Percentiles rank a stretch among this genome's conserved stretches.
These are phyloP conservation scores for Hemisphaericaspora xylanilytica DNA, from an alignment of 1,139 yeast genomes.

Conservation along the genomic window DNA sequence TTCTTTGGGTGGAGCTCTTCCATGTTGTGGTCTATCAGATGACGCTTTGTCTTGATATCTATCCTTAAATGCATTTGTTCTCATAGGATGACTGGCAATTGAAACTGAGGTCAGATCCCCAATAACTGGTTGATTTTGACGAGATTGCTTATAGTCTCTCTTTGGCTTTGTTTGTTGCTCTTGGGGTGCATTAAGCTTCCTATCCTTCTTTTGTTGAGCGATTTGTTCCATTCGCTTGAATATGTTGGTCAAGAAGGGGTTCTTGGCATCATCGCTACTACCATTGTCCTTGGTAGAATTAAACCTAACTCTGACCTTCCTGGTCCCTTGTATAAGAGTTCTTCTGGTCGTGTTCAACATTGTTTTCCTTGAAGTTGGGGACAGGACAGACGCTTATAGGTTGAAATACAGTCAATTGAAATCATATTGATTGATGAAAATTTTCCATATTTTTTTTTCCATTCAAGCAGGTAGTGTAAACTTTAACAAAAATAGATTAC, in stretches of 20 bases:
- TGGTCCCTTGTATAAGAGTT: slow-evolving; percentile 5
- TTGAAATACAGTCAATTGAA: not conserved
- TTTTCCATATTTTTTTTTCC: not conserved
- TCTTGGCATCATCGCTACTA: not conserved
- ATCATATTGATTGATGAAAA: not conserved
- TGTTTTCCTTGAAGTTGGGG: not conserved
- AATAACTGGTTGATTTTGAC: not conserved
- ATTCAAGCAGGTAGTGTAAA: not conserved
- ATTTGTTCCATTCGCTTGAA: slow-evolving; percentile 37
- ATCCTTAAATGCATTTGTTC: not conserved
- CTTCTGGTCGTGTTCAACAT: slow-evolving; percentile 10
- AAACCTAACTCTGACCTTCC: slow-evolving; percentile 7
- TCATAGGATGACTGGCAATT: slow-evolving; percentile 1
- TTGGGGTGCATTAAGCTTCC: not conserved
- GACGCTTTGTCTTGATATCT: not conserved
- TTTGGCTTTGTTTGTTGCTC: not conserved
- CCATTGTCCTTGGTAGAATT: slow-evolving; percentile 9
- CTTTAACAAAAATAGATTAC: not conserved
- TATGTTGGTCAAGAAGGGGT: slow-evolving; percentile 24
- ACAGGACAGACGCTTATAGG: not conserved
- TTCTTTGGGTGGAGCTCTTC: slow-evolving; percentile 6
- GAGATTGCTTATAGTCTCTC: not conserved
- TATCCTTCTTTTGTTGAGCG: slow-evolving; percentile 11
- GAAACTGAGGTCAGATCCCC: not conserved
- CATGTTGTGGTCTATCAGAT: slow-evolving; percentile 1